Percentiles rank a stretch among this genome's conserved stretches.
phyloP scores from a whole-genome alignment of 1,284 basidiomycete species.

The Heterobasidion occidentale region DNA sequence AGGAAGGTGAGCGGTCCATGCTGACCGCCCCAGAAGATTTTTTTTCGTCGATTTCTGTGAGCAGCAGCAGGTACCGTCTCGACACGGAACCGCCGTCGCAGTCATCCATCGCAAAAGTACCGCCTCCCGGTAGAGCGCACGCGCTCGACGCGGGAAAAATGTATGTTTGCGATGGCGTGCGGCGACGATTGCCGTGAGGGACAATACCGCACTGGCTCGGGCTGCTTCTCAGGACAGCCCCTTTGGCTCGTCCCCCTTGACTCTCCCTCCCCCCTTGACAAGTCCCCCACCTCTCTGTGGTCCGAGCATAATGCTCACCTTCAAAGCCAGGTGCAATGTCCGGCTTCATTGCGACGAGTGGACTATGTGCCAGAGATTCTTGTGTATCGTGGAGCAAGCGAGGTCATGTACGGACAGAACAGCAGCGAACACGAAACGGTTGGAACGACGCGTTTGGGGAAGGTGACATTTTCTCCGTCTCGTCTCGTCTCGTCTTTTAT shows the following conservation, averaged over 20 bases:
- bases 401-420: too few relatives aligned
- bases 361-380: too few relatives aligned
- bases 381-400: too few relatives aligned
- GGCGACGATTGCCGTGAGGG: conserved; percentile 26
- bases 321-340: too few relatives aligned
- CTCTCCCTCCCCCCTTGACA: too few relatives aligned
- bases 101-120: conserved; percentile 70
- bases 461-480: not conserved
- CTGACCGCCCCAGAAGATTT: too few relatives aligned
- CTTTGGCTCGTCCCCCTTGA: too few relatives aligned
- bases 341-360: too few relatives aligned
- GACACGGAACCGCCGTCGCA: conserved; percentile 33
- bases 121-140: conserved; percentile 18
- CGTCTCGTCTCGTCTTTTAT: not conserved
- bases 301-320: too few relatives aligned
- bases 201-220: not conserved
- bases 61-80: not conserved
- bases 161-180: conserved; percentile 28
- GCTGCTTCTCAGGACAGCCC: too few relatives aligned
- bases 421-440: not conserved
- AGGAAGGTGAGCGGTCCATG: too few relatives aligned
- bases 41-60: not conserved
- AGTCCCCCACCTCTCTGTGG: too few relatives aligned
- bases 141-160: conserved; percentile 18
- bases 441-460: not conserved